Percentiles rank a stretch among this genome's conserved stretches.
These are phyloP conservation scores for Capsella bursapastoris DNA, from an alignment of 345 rosid species.

Conservation along the genomic window DNA sequence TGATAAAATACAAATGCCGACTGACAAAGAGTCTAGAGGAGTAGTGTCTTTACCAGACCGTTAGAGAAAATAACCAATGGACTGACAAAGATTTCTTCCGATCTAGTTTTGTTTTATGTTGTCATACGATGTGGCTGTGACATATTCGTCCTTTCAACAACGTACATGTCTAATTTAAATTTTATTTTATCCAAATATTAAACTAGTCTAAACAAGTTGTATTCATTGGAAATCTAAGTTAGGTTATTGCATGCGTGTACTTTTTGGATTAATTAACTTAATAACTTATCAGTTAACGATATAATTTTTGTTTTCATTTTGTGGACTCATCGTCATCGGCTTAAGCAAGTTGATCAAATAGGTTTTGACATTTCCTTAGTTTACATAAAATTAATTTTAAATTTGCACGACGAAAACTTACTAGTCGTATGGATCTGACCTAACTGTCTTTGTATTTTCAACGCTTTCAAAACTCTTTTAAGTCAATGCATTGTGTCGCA, in stretches of 20 bases:
- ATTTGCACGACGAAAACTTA: constrained; percentile 5
- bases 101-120: constrained; percentile 26
- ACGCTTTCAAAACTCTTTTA: constrained; percentile 29
- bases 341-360: constrained; percentile 39
- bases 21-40: constrained; percentile 26
- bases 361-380: constrained; percentile 27
- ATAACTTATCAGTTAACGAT: background rate
- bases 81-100: constrained; percentile 36
- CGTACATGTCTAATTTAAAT: background rate
- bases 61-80: constrained; percentile 21
- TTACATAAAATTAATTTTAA: constrained; percentile 10
- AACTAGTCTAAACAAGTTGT: constrained; percentile 25
- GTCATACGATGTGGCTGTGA: constrained; percentile 20
- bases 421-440: constrained; percentile 39
- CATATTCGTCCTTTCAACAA: constrained; percentile 22
- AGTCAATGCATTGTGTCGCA: constrained; percentile 38
- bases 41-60: constrained; percentile 22
- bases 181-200: constrained; percentile 12
- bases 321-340: constrained; percentile 8
- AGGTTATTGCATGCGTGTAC: background rate
- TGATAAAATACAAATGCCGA: constrained; percentile 7
- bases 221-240: background rate
- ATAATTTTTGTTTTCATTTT: background rate
- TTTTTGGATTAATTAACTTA: constrained; percentile 11
- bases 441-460: constrained; percentile 37